These are phyloP conservation scores for Aspergillus japonicus DNA, from an alignment of 2,329 filamentous ascomycete species.

Conservation along the genomic window DNA sequence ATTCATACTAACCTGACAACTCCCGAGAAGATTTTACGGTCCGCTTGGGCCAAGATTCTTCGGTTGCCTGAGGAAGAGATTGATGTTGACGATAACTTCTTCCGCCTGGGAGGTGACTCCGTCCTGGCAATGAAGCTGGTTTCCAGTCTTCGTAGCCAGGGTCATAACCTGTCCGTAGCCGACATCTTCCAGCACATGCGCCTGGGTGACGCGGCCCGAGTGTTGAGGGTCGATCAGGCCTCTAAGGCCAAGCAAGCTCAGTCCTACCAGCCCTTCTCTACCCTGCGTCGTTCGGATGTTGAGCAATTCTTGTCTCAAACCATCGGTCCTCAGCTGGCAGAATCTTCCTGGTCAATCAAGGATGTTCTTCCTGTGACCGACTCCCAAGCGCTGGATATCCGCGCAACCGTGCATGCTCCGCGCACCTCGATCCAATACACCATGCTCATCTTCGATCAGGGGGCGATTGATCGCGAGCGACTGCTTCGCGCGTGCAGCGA, in stretches of 20 bases:
- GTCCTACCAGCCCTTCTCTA: constrained; percentile 51
- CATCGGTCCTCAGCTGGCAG: constrained; percentile 51
- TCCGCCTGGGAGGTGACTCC: constrained; percentile 61
- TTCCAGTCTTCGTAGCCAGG: constrained; percentile 44
- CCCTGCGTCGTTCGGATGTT: constrained; percentile 42
- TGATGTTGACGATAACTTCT: constrained; percentile 58
- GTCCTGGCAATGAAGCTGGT: constrained; percentile 59
- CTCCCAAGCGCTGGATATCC: constrained; percentile 60
- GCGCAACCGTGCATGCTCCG: constrained; percentile 57
- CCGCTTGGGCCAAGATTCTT: constrained; percentile 32
- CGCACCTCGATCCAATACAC: constrained; percentile 65
- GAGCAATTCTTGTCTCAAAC: constrained; percentile 45
- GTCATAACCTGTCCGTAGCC: constrained; percentile 47
- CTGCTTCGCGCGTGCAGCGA: constrained; percentile 44
- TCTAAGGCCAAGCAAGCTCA: constrained; percentile 19
- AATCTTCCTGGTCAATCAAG: constrained; percentile 50
- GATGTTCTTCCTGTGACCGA: constrained; percentile 59
- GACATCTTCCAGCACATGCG: constrained; percentile 51
- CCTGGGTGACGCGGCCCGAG: constrained; percentile 54
- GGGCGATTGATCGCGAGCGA: constrained; percentile 45
- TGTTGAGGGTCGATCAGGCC: constrained; percentile 42
- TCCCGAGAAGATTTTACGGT: constrained; percentile 37
- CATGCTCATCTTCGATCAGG: constrained; percentile 57
- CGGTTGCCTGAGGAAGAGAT: constrained; percentile 42
- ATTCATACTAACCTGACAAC: constrained; percentile 33